phyloP scores from a whole-genome alignment of 768 basidiomycete genomes.

The Rhodotorula toruloides region DNA sequence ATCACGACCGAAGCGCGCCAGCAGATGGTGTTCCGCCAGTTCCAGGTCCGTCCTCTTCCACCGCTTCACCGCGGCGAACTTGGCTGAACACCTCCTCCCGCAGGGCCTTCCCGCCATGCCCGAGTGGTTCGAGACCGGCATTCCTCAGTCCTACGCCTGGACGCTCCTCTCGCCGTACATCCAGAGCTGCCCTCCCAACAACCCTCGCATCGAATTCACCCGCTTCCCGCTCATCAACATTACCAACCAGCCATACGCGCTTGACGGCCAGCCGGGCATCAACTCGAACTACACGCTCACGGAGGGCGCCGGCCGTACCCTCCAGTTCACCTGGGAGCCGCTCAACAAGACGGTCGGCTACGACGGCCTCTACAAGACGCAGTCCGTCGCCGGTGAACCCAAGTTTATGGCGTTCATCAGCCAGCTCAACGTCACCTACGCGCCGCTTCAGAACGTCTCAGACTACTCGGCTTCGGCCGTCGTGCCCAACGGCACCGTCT shows the following conservation, averaged over 20 bases:
- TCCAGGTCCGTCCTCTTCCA: slow-evolving; percentile 51
- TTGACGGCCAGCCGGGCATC: slow-evolving; percentile 50
- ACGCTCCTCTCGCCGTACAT: slow-evolving; percentile 58
- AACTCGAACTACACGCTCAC: slow-evolving; percentile 57
- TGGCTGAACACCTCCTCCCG: no score
- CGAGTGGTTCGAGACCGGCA: slow-evolving; percentile 52
- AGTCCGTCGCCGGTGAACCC: slow-evolving; percentile 51
- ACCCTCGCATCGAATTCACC: slow-evolving; percentile 27
- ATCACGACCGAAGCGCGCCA: slow-evolving; percentile 64
- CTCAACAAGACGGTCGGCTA: slow-evolving; percentile 57
- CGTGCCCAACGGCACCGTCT: slow-evolving; percentile 56
- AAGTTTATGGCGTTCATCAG: slow-evolving; percentile 59
- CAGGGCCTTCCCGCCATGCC: slow-evolving; percentile 26
- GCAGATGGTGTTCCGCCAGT: slow-evolving; percentile 63
- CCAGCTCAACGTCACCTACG: slow-evolving; percentile 61
- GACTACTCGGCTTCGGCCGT: slow-evolving; percentile 44
- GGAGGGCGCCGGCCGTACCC: slow-evolving; percentile 51
- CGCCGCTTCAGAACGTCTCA: slow-evolving; percentile 48
- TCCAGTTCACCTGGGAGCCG: slow-evolving; percentile 56
- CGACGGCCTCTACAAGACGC: slow-evolving; percentile 56
- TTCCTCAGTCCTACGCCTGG: slow-evolving; percentile 63
- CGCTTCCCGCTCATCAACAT: slow-evolving; percentile 55
- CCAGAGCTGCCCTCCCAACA: slow-evolving; percentile 48
- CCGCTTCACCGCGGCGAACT: no score
- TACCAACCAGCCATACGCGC: slow-evolving; percentile 47